Percentiles rank a stretch among this genome's conserved stretches.
These are phyloP conservation scores for Lipomyces yamanashiensis DNA, from an alignment of 805 yeast genomes.

Conservation along the genomic window DNA sequence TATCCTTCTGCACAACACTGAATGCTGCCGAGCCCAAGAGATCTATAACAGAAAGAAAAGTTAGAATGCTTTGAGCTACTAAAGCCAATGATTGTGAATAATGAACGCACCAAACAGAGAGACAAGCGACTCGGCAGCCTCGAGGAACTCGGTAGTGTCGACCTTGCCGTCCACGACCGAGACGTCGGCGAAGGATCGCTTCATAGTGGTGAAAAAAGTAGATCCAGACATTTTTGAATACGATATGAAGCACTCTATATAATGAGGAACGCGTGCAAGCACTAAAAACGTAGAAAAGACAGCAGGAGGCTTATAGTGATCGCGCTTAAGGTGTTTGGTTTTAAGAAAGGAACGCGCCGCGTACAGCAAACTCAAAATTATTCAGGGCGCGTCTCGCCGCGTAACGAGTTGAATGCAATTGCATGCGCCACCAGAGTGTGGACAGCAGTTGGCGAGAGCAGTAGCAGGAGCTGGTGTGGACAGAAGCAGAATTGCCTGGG, in stretches of 20 bases:
- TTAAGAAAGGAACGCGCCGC: conserved; percentile 4
- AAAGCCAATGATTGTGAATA: background rate
- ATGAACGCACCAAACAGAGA: conserved; percentile 66
- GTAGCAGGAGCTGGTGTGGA: too few relatives aligned
- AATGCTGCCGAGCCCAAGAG: conserved; percentile 85
- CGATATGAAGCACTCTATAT: background rate
- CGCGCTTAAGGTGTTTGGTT: too few relatives aligned
- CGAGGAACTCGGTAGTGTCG: conserved; percentile 74
- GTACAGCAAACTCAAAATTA: background rate
- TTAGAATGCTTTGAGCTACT: background rate
- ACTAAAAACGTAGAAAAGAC: background rate
- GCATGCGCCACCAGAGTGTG: background rate
- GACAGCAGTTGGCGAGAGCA: too few relatives aligned
- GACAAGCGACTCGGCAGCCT: conserved; percentile 82
- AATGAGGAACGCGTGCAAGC: too few relatives aligned
- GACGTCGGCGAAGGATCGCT: conserved; percentile 75
- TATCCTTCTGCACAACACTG: conserved; percentile 80
- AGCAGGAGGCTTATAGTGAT: background rate
- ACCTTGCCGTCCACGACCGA: conserved; percentile 66
- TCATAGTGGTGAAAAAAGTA: conserved; percentile 74
- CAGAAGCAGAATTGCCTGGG: too few relatives aligned
- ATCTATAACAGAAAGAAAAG: conserved; percentile 45
- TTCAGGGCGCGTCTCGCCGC: conserved; percentile 4
- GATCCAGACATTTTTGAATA: conserved; percentile 9
- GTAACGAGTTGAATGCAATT: background rate